A percentile compares a stretch with the other conserved stretches of the same genome.
Evolutionary conservation across 2,329 filamentous ascomycete genomes (phyloP).

Genomic region (Neospermospora avenae): DNA sequence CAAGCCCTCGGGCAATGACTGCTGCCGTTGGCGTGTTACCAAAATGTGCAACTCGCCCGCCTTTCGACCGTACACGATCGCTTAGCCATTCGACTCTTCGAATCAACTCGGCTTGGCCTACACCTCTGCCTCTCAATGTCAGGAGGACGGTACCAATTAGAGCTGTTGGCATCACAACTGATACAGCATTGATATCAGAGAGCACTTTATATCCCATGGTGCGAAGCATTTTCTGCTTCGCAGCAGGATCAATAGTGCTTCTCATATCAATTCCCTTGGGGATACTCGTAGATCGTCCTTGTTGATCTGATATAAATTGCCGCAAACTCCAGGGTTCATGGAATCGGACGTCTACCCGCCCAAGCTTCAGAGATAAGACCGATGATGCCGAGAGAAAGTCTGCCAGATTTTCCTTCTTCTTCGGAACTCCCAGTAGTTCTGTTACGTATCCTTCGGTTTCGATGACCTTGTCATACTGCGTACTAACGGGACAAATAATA

Average conservation of each 20-base stretch:
- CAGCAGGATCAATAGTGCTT: constrained; percentile 38
- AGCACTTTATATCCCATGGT: constrained; percentile 91
- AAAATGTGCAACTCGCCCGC: constrained; percentile 91
- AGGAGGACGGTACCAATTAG: constrained; percentile 91
- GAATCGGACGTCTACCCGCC: constrained; percentile 91
- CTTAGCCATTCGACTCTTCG: constrained; percentile 89
- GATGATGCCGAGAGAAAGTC: constrained; percentile 87
- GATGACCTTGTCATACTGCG: constrained; percentile 98
- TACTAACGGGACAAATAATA: constrained; percentile 92
- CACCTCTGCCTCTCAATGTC: constrained; percentile 85
- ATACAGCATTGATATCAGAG: constrained; percentile 91
- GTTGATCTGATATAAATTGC: constrained; percentile 75
- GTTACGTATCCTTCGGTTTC: constrained; percentile 97
- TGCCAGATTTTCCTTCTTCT: constrained; percentile 88
- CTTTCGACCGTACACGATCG: constrained; percentile 75
- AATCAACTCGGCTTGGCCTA: constrained; percentile 81
- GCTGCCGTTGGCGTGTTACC: constrained; percentile 73
- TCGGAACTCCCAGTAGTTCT: constrained; percentile 88
- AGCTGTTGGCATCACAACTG: constrained; percentile 96
- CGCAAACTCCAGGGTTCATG: constrained; percentile 93
- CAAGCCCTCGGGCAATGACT: constrained; percentile 85
- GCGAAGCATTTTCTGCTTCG: constrained; percentile 65
- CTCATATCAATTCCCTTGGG: constrained; percentile 47
- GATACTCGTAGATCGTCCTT: constrained; percentile 52
- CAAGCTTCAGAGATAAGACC: constrained; percentile 82